Conservation (phyloP, 2,329 filamentous ascomycete genomes). For the Periconia sp. region DNA sequence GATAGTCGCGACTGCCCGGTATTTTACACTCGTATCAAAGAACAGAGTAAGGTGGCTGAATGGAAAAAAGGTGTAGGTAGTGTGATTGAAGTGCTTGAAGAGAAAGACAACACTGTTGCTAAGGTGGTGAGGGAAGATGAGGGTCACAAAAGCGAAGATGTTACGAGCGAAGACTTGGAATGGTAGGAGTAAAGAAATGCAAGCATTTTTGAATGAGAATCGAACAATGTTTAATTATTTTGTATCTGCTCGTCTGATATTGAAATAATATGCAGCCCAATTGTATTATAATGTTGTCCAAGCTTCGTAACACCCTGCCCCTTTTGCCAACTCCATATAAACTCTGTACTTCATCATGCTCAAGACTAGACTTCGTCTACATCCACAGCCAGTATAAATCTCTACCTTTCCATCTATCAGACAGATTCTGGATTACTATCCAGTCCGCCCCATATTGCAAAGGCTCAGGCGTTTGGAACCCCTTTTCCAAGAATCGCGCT, state of each 20-base stretch:
- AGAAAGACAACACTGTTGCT: neutral
- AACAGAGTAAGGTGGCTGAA: conserved; percentile 43
- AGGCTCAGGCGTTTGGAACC: no score
- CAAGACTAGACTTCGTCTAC: no score
- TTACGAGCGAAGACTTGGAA: conserved; percentile 5
- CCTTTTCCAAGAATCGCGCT: no score
- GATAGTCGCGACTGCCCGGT: conserved; percentile 93
- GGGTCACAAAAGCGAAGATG: neutral
- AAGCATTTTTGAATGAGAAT: neutral
- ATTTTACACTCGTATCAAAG: conserved; percentile 79
- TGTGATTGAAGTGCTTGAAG: conserved; percentile 37
- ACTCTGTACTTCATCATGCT: no score
- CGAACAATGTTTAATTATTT: neutral
- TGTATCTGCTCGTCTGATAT: neutral
- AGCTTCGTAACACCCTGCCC: no score
- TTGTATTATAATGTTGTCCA: no score
- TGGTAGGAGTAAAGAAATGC: no score
- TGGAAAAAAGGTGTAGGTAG: conserved; percentile 30
- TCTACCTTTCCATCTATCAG: no score
- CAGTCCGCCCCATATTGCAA: no score
- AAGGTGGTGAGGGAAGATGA: neutral
- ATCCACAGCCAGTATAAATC: no score
- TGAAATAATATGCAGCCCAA: neutral
- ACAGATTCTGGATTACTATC: no score
- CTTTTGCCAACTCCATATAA: no score